These are phyloP conservation scores for Bonnemaisonia californica DNA, from an alignment of 31 red algal species.

Conservation along the genomic window DNA sequence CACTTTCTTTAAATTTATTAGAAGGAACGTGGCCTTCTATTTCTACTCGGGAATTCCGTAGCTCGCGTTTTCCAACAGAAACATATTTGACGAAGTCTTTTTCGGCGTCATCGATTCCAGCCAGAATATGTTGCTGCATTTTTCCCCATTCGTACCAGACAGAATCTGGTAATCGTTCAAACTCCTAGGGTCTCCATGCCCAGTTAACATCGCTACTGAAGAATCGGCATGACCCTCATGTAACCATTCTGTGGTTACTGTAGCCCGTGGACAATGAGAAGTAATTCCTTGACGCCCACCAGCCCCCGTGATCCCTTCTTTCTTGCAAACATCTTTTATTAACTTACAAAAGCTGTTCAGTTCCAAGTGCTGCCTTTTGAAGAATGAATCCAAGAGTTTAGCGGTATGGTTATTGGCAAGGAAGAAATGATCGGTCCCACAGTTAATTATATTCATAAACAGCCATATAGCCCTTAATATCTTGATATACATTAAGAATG, in stretches of 20 bases:
- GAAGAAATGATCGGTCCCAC: not conserved
- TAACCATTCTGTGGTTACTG: constrained; percentile 6
- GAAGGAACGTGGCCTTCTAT: no score
- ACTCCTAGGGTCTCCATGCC: constrained; percentile 5
- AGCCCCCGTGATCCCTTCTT: not conserved
- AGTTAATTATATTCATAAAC: not conserved
- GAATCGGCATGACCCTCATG: constrained; percentile 25
- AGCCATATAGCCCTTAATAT: constrained; percentile 5
- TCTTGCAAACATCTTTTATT: constrained; percentile 18
- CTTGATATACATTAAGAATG: constrained; percentile 15
- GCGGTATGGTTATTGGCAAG: not conserved
- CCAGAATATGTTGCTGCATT: no score
- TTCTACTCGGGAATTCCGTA: no score
- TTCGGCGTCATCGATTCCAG: no score
- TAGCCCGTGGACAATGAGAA: constrained; percentile 21
- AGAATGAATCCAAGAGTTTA: not conserved
- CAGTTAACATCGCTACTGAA: constrained; percentile 26
- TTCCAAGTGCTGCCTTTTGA: constrained; percentile 20
- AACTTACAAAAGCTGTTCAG: constrained; percentile 23
- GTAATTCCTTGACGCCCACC: not conserved
- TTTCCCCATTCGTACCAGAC: no score
- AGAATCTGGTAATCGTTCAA: constrained; percentile 39
- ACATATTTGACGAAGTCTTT: no score
- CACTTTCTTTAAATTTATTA: no score
- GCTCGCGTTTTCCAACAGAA: no score